phyloP scores from a whole-genome alignment of 225 moss, liverwort and hornwort species.

The Marchantia paleacea region DNA sequence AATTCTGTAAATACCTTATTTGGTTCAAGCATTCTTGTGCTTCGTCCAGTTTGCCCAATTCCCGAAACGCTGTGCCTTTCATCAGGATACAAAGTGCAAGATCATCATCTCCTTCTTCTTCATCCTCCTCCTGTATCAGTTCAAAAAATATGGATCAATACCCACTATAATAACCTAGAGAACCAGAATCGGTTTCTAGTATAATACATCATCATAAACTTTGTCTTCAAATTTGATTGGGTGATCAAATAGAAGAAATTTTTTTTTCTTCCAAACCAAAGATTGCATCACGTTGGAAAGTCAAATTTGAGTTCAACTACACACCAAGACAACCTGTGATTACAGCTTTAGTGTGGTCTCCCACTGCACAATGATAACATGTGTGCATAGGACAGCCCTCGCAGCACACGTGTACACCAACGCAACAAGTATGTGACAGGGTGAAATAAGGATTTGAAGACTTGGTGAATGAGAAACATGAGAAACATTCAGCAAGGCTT shows the following conservation, averaged over 20 bases:
- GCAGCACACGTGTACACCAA: too few species aligned
- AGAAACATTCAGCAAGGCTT: too few species aligned
- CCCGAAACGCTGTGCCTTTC: slow-evolving; percentile 83
- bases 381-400: background rate
- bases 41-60: slow-evolving; percentile 71
- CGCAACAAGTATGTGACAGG: too few species aligned
- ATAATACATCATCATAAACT: too few species aligned
- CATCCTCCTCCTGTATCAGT: slow-evolving; percentile 37
- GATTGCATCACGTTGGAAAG: background rate
- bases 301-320: background rate
- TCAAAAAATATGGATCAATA: background rate
- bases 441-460: too few species aligned
- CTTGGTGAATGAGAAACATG: too few species aligned
- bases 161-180: background rate
- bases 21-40: slow-evolving; percentile 65
- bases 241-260: too few species aligned
- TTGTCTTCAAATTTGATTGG: too few species aligned
- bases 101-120: slow-evolving; percentile 67
- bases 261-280: background rate
- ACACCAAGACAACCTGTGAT: background rate
- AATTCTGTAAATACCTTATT: slow-evolving; percentile 47
- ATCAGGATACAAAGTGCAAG: slow-evolving; percentile 73
- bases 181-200: background rate
- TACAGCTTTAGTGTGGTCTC: background rate
- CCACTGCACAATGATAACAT: background rate